Evolutionary conservation across 192 early-diverging fungal genomes (phyloP), one percentile per base, ranked within the genome.

Genomic region (Coemansia sp.): DNA sequence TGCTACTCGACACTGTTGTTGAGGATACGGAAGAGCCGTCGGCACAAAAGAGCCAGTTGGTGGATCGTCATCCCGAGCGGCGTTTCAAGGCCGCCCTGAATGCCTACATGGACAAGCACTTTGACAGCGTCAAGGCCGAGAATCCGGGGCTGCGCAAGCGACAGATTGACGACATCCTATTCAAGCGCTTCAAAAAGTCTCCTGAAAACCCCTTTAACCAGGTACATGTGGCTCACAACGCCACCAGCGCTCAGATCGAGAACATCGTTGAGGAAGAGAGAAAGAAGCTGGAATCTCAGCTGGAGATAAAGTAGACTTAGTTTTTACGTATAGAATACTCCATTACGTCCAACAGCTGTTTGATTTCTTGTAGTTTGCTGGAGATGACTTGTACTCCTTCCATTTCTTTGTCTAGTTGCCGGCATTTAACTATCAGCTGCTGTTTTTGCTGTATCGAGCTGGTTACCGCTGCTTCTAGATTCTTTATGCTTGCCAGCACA

Each of bases 11-110:
- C 18, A 40, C 81, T 3, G 47, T 83, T 20, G 30, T 6, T 21
- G 44, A 20, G 18, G 17, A 21, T 7, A 17, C 28, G 7, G 37
- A 68, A 15, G 40, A 28, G 18, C 56, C 53, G 20, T 62, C 71
- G 16, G 58, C 66, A 40, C 11, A 11, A 14, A 71, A 57, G 37
- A 66, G 50, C 21, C 84, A 84, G 37, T 67, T 80, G 53, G 69
- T 93, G 28, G 93, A 96, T 55, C 82, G 86, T 36, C 93, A 96
- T 70, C 93, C 93, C 8, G 93, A 96, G 73, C 83, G 88, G 55
- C 81, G 93, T 14, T 84, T 84, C 53, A 89, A 87, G 83, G 87
- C 85, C 32, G 88, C 88, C n/a, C 84, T 83, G 38, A 70, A 77
- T 31, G 82, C 80, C 3, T 90, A 81, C 63, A 63, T 83, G 52